A percentile compares a stretch with the other conserved stretches of the same genome.
Conservation (phyloP, 768 basidiomycete species). For the Boletus coccyginus region DNA sequence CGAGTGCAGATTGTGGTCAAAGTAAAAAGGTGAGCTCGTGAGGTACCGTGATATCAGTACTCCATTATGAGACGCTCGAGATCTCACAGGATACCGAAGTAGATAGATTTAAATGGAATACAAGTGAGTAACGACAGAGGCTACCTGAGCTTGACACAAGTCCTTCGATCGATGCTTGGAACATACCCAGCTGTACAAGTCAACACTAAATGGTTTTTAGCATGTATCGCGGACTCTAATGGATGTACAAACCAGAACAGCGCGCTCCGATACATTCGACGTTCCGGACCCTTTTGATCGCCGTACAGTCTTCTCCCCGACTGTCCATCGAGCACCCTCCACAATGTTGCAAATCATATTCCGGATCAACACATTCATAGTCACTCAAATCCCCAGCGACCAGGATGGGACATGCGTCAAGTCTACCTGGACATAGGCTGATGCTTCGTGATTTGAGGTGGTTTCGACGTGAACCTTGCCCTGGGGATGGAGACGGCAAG, state of each 20-base stretch:
- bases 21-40: not conserved
- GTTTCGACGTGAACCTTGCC: constrained; percentile 26
- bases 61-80: not conserved
- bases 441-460: constrained; percentile 35
- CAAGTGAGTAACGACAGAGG: not conserved
- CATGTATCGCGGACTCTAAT: not conserved
- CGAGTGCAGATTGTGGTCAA: not conserved
- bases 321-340: constrained; percentile 71
- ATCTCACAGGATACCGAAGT: not conserved
- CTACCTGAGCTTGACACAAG: constrained; percentile 10
- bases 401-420: constrained; percentile 56
- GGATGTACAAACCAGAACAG: constrained; percentile 46
- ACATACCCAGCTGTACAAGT: constrained; percentile 15
- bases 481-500: constrained; percentile 33
- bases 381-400: constrained; percentile 39
- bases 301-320: constrained; percentile 67
- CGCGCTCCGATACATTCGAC: constrained; percentile 62
- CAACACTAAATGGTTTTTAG: constrained; percentile 6
- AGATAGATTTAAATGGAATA: not conserved
- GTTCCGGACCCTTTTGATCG: constrained; percentile 62
- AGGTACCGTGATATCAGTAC: not conserved
- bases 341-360: constrained; percentile 64
- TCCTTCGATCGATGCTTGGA: constrained; percentile 12
- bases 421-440: constrained; percentile 49
- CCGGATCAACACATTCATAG: constrained; percentile 64